Conservation (phyloP, 495 filamentous ascomycete genomes). For the Chaetomium cochliodes region DNA sequence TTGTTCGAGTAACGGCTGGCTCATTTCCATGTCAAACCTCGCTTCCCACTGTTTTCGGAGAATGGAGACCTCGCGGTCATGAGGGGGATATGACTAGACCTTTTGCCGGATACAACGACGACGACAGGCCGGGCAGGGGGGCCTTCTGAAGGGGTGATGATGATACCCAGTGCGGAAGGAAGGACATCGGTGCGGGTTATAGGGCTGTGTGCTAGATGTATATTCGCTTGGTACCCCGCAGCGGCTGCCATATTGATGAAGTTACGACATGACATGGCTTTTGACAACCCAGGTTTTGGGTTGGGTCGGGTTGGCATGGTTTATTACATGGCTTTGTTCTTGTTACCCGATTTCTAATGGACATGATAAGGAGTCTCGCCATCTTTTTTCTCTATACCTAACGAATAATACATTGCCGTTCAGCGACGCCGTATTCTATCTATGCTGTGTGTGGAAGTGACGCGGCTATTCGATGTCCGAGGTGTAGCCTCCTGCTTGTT, state of each 20-base stretch:
- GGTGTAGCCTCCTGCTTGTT: too few species aligned
- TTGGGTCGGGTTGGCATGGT: not conserved
- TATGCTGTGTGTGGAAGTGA: too few species aligned
- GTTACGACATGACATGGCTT: not conserved
- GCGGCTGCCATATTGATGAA: not conserved
- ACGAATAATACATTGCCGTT: too few species aligned
- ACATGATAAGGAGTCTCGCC: not conserved
- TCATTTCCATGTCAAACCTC: not conserved
- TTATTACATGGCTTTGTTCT: too few species aligned
- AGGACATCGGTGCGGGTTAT: not conserved
- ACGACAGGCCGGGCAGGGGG: not conserved
- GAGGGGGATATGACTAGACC: not conserved
- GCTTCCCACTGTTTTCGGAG: not conserved
- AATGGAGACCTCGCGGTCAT: constrained; percentile 13
- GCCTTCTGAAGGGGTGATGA: not conserved
- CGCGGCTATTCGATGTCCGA: too few species aligned
- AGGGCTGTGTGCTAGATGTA: not conserved
- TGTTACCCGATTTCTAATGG: too few species aligned
- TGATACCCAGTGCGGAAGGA: not conserved
- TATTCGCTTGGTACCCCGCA: too few species aligned
- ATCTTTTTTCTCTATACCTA: not conserved
- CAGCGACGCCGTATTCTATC: too few species aligned
- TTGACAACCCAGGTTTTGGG: not conserved
- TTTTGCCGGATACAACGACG: not conserved
- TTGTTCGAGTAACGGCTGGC: not conserved